Percentiles rank a stretch among this genome's conserved stretches.
These are phyloP conservation scores for Trichoderma sp. DNA, from an alignment of 2,329 filamentous ascomycete species.

Conservation along the genomic window DNA sequence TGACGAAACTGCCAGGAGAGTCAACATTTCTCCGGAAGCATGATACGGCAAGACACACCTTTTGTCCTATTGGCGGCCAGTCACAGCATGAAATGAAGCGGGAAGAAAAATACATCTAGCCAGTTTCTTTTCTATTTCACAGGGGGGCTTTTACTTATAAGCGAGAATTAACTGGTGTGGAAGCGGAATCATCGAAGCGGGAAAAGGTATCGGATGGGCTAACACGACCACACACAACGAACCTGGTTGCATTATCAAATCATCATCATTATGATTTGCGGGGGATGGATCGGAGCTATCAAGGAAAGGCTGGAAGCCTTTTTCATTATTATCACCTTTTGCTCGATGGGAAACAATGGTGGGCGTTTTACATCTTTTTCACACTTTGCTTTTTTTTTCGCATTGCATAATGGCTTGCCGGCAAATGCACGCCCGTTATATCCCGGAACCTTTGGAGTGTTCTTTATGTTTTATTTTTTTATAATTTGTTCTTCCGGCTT, in stretches of 20 bases:
- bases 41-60: neutral
- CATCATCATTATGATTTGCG: neutral
- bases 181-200: neutral
- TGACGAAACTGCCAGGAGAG: constrained; percentile 64
- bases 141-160: neutral
- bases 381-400: neutral
- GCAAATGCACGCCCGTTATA: neutral
- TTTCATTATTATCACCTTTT: neutral
- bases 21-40: constrained; percentile 34
- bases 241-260: neutral
- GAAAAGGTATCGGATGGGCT: neutral
- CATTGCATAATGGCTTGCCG: constrained; percentile 5
- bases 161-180: neutral
- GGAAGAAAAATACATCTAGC: neutral
- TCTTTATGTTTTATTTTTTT: neutral
- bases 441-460: neutral
- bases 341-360: neutral
- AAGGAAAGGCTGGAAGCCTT: neutral
- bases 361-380: constrained; percentile 4
- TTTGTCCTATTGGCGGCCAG: neutral
- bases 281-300: neutral
- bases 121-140: neutral
- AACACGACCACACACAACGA: neutral
- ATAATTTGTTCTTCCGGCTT: neutral
- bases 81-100: neutral